Percentiles rank a stretch among this genome's conserved stretches.
phyloP scores from a whole-genome alignment of 1,139 yeast species.

The Suhomyces anneliseae region DNA sequence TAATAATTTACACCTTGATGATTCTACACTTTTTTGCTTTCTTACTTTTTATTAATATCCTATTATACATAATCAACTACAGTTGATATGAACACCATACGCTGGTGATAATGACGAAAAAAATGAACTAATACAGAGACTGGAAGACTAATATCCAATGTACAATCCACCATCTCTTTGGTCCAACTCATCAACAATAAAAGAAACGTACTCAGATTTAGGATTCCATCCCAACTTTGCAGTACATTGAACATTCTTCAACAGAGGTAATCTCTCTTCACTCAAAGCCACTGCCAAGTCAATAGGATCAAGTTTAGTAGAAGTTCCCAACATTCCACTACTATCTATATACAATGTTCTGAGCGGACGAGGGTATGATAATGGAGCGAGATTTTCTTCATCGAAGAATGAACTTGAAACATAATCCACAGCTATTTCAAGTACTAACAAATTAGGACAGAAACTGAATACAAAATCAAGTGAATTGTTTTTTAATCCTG shows the following conservation, averaged over 20 bases:
- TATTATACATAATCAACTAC: no score
- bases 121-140: neutral
- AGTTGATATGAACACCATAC: no score
- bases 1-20: no score
- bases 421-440: conserved; percentile 81
- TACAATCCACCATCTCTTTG: conserved; percentile 46
- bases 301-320: conserved; percentile 79
- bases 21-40: no score
- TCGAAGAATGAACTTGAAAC: conserved; percentile 64
- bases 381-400: conserved; percentile 51
- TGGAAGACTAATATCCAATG: conserved; percentile 35
- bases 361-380: conserved; percentile 54
- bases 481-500: conserved; percentile 66
- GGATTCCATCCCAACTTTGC: conserved; percentile 89
- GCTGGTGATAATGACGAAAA: no score
- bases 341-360: conserved; percentile 70
- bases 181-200: conserved; percentile 39
- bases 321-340: conserved; percentile 86
- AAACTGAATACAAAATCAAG: conserved; percentile 69
- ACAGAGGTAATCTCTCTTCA: conserved; percentile 71
- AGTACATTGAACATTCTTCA: conserved; percentile 65
- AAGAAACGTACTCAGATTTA: conserved; percentile 60
- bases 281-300: conserved; percentile 82
- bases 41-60: no score
- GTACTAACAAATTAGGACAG: conserved; percentile 67